Percentiles rank a stretch among this genome's conserved stretches.
These are phyloP conservation scores for Epichloe typhina DNA, from an alignment of 2,329 filamentous ascomycete species.

Conservation along the genomic window DNA sequence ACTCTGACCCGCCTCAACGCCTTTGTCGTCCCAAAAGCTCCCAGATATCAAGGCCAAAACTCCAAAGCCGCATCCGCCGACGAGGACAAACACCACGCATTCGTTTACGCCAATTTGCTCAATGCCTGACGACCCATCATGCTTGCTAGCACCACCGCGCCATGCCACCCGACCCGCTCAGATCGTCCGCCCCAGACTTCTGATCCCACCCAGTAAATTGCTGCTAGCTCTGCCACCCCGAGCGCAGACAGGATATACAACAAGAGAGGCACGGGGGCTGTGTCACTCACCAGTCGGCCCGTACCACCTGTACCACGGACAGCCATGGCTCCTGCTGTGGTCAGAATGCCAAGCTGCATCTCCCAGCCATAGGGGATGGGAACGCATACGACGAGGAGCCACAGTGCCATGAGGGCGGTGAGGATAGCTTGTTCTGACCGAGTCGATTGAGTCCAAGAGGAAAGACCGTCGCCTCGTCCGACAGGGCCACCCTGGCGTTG, in stretches of 20 bases:
- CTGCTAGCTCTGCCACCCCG: conserved; percentile 19
- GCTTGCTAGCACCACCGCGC: conserved; percentile 14
- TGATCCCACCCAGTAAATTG: conserved; percentile 21
- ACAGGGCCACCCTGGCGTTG: background rate
- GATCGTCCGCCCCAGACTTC: conserved; percentile 16
- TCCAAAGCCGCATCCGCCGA: no score
- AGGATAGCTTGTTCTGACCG: conserved; percentile 11
- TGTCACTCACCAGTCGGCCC: conserved; percentile 7
- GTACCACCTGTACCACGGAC: conserved; percentile 17
- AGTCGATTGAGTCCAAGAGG: background rate
- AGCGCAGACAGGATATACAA: conserved; percentile 13
- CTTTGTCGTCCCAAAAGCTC: no score
- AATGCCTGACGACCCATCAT: conserved; percentile 20
- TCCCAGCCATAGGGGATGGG: conserved; percentile 15
- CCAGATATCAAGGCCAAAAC: no score
- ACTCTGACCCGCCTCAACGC: no score
- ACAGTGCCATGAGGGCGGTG: conserved; percentile 11
- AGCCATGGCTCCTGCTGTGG: conserved; percentile 17
- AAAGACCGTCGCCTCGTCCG: background rate
- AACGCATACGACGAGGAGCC: conserved; percentile 13
- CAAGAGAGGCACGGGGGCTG: conserved; percentile 7
- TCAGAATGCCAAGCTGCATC: conserved; percentile 15
- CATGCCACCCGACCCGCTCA: conserved; percentile 13
- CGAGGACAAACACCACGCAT: background rate
- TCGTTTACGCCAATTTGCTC: background rate